Evolutionary conservation across 2,329 filamentous ascomycete genomes (phyloP).

Genomic region (Tricladium varicosporioides): DNA sequence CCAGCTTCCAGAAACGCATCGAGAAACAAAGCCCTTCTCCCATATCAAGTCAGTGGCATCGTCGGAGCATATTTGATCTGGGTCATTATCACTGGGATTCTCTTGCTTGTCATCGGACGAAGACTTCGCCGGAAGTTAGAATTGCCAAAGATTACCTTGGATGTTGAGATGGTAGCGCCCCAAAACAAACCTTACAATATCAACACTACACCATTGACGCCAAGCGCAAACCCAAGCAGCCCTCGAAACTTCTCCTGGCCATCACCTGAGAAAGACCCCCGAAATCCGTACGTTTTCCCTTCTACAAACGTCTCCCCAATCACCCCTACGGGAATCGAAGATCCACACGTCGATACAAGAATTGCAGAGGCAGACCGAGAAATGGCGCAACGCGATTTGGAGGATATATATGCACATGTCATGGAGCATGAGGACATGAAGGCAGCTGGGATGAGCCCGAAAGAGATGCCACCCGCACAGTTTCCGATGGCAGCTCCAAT

Average conservation of each 20-base stretch:
- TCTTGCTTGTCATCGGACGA: constrained; percentile 61
- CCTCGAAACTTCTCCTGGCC: constrained; percentile 50
- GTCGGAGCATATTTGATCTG: constrained; percentile 79
- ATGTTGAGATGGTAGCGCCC: constrained; percentile 40
- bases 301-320: constrained; percentile 36
- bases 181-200: constrained; percentile 37
- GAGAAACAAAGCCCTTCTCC: constrained; percentile 64
- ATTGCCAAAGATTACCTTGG: constrained; percentile 19
- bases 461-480: constrained; percentile 38
- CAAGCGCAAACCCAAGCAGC: constrained; percentile 25
- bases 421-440: constrained; percentile 82
- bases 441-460: constrained; percentile 51
- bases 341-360: constrained; percentile 71
- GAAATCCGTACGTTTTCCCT: constrained; percentile 44
- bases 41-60: constrained; percentile 80
- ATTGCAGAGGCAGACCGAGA: constrained; percentile 72
- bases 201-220: constrained; percentile 30
- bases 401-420: constrained; percentile 87
- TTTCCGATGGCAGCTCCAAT: constrained; percentile 28
- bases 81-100: constrained; percentile 68
- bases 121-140: constrained; percentile 41
- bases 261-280: constrained; percentile 40
- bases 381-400: constrained; percentile 78
- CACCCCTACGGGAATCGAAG: constrained; percentile 37
- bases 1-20: constrained; percentile 56